Percentiles rank a stretch among this genome's conserved stretches.
Conservation (phyloP, 371 early-diverging fungal genomes). For the Globomyces sp. region DNA sequence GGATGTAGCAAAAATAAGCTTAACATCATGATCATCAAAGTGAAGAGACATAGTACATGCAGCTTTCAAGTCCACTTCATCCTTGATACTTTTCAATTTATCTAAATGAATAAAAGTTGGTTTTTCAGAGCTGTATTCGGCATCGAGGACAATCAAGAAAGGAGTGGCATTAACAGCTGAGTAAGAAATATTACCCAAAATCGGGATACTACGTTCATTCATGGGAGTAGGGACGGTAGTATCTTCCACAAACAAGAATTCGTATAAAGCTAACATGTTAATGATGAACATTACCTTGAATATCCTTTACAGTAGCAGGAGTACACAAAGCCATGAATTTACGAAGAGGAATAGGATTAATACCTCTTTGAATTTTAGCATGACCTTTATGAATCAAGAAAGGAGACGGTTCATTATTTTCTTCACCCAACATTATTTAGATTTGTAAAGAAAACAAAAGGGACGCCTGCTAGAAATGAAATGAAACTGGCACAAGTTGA, state of each 20-base stretch:
- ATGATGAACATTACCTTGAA: conserved; percentile 1
- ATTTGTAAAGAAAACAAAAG: neutral
- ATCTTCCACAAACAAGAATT: conserved; percentile 20
- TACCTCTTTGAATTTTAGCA: conserved; percentile 5
- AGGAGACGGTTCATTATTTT: conserved; percentile 7
- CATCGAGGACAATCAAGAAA: conserved; percentile 17
- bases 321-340: conserved; percentile 27
- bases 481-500: too few species aligned
- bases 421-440: neutral
- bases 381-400: conserved; percentile 9
- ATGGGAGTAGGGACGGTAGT: conserved; percentile 6
- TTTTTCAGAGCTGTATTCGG: conserved; percentile 16
- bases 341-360: neutral
- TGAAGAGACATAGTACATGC: conserved; percentile 29
- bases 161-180: conserved; percentile 31
- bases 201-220: conserved; percentile 21
- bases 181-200: conserved; percentile 30
- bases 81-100: conserved; percentile 21
- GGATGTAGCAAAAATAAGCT: conserved; percentile 20
- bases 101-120: conserved; percentile 29
- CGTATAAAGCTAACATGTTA: conserved; percentile 11
- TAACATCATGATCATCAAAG: conserved; percentile 19
- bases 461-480: too few species aligned
- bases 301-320: conserved; percentile 27
- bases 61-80: conserved; percentile 26